These are phyloP conservation scores for Dendrobium nobile DNA, from an alignment of 106 monocot species.

Conservation along the genomic window DNA sequence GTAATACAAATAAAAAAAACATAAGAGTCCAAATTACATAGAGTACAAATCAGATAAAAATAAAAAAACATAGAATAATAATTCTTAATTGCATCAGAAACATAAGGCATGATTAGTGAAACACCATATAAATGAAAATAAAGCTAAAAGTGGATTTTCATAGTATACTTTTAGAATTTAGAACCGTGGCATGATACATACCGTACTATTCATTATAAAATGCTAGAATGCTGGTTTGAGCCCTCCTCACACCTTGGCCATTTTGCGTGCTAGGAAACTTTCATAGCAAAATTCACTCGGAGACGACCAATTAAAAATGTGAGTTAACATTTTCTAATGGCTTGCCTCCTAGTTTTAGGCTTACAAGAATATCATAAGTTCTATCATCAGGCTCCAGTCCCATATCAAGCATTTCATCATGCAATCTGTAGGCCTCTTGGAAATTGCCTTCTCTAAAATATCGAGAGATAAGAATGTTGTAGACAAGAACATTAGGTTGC, in stretches of 20 bases:
- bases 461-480: slow-evolving; percentile 50
- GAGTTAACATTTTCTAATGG: neutral
- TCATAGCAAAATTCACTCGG: neutral
- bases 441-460: slow-evolving; percentile 47
- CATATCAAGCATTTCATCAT: slow-evolving; percentile 74
- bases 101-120: neutral
- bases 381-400: slow-evolving; percentile 48
- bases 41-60: too few species aligned
- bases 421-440: slow-evolving; percentile 52
- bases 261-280: neutral
- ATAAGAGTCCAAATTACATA: too few species aligned
- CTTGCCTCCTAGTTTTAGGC: slow-evolving; percentile 14
- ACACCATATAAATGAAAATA: neutral
- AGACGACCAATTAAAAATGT: neutral
- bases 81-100: too few species aligned
- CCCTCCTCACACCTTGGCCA: neutral
- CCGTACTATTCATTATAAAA: neutral
- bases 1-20: too few species aligned
- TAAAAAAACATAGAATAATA: too few species aligned
- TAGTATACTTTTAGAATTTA: neutral
- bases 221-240: neutral
- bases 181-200: neutral
- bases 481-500: slow-evolving; percentile 34
- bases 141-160: neutral
- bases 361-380: slow-evolving; percentile 58